Evolutionary conservation across 495 filamentous ascomycete genomes (phyloP).

Genomic region (Tricharina praecox): DNA sequence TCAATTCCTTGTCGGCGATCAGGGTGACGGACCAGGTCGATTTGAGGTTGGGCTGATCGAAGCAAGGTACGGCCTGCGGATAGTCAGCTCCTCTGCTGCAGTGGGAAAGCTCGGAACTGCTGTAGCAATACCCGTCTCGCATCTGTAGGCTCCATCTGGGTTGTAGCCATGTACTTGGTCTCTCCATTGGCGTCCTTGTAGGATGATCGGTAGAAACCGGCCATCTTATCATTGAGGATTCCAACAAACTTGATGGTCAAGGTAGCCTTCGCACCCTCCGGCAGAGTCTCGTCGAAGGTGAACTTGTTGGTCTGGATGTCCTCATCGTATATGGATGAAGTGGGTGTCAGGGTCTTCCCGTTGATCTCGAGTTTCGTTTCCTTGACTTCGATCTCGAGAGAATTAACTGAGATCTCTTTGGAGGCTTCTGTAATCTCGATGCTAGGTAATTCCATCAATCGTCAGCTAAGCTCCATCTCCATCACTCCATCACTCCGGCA

Average conservation of each 20-base stretch:
- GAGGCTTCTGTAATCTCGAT: constrained; percentile 76
- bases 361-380: constrained; percentile 46
- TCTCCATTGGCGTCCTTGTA: constrained; percentile 48
- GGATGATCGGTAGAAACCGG: constrained; percentile 64
- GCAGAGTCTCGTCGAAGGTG: constrained; percentile 41
- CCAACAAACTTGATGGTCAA: constrained; percentile 52
- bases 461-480: not conserved
- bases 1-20: constrained; percentile 54
- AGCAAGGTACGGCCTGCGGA: constrained; percentile 49
- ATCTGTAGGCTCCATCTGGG: constrained; percentile 73
- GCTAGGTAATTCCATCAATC: constrained; percentile 6
- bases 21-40: constrained; percentile 57
- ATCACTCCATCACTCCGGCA: too few species aligned
- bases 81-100: not conserved
- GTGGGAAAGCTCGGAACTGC: not conserved
- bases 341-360: constrained; percentile 26
- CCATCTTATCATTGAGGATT: constrained; percentile 61
- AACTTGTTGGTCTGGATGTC: constrained; percentile 47
- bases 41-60: constrained; percentile 63
- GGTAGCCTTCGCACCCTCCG: constrained; percentile 43
- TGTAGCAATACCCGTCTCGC: constrained; percentile 35
- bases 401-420: constrained; percentile 73
- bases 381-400: constrained; percentile 70
- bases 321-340: constrained; percentile 36
- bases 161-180: constrained; percentile 50